Conservation (phyloP, 345 rosid species). For the Orychophragmus violaceus region DNA sequence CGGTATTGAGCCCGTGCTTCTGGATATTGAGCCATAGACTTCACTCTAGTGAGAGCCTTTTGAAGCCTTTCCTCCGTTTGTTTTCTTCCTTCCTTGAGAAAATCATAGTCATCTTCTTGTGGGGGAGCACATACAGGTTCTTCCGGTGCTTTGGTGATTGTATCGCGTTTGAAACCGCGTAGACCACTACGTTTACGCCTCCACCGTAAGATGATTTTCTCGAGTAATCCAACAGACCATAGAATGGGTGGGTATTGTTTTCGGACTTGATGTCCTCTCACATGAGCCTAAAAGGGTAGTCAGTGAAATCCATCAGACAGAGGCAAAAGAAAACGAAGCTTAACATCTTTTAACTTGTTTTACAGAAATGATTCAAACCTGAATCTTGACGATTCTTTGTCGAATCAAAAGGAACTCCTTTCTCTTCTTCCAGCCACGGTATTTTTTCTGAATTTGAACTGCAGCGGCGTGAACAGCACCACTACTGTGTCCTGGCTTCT, state of each 20-base stretch:
- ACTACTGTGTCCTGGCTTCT: constrained; percentile 33
- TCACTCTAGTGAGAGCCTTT: constrained; percentile 80
- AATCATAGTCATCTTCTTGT: constrained; percentile 70
- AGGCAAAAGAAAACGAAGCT: too few species aligned
- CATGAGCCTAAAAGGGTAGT: constrained; percentile 56
- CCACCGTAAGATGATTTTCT: constrained; percentile 87
- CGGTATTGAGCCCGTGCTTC: constrained; percentile 86
- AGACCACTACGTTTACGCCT: constrained; percentile 87
- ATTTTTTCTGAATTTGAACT: constrained; percentile 72
- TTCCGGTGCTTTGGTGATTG: constrained; percentile 39
- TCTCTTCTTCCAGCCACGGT: constrained; percentile 83
- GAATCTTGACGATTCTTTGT: constrained; percentile 79
- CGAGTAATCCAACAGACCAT: constrained; percentile 89
- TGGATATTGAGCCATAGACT: constrained; percentile 86
- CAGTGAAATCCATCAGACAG: not conserved
- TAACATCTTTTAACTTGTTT: too few species aligned
- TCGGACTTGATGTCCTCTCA: constrained; percentile 89
- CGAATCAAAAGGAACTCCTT: constrained; percentile 73
- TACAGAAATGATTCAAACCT: constrained; percentile 36
- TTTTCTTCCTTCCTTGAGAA: constrained; percentile 80
- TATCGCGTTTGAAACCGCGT: constrained; percentile 63
- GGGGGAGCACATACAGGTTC: constrained; percentile 29
- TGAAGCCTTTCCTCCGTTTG: constrained; percentile 78
- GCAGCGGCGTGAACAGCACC: constrained; percentile 68
- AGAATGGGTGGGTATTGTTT: constrained; percentile 58